Evolutionary conservation across 139 green algal species (phyloP), one percentile per base, ranked within the genome.

Genomic region (Chlorella ohadii): DNA sequence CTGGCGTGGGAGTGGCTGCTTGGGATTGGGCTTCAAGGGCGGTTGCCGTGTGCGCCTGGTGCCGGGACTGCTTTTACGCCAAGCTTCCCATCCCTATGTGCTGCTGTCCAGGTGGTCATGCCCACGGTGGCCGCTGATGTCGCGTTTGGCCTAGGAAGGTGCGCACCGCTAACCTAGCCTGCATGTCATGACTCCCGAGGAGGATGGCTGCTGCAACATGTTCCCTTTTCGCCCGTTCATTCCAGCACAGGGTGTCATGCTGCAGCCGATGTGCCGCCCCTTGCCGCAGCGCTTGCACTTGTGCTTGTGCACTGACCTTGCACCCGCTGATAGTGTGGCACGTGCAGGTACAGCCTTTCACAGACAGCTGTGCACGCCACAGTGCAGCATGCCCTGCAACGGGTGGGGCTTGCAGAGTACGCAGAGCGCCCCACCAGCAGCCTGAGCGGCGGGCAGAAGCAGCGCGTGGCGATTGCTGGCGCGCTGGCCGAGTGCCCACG

Each of bases 401-500:
- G 92, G 65, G 97, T 99, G 34, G 94, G 94, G 81, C 92, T 99
- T 87, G 44, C 72, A 2, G 92, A 94, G 28, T 77, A 92, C 64
- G 89, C 89, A 72, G 86, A 88, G 3, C 77, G 91, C 86, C 90
- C 94, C 2, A 94, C 94, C 17, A 89, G 94, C 80, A 98, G 94
- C 13, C 92, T 99, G 17, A 98, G 93, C 17, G 97, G 97, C 4
- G 97, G 97, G 20, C 97, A 99, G 89, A 96, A 98, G 74, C 97
- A 99, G 91, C 90, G 97, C 20, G 94, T 99, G 13, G 97, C 97
- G 13, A 98, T 99, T 27, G 97, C 97, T 27, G 96, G 96, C 72
- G 87, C 84, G 3, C 65, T 94, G 33, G 92, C 87, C 33, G 73
- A 91, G 81, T 71, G 34, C 81, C 88, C 41, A 56, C 81, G 71